A percentile compares a stretch with the other conserved stretches of the same genome.
Evolutionary conservation across 306 rosid genomes (phyloP).

Genomic region (Casuarina glauca): DNA sequence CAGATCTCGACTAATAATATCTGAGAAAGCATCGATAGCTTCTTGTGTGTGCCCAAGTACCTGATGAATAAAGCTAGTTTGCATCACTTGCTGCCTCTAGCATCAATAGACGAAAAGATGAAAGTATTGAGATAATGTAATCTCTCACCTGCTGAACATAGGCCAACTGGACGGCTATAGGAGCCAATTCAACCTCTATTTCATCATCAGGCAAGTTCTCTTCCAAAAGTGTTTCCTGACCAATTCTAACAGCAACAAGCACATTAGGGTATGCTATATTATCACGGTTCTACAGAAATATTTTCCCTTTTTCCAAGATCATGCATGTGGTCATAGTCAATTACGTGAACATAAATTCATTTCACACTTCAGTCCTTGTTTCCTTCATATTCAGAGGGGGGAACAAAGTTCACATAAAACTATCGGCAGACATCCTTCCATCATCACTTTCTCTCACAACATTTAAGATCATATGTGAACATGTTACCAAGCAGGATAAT

Average conservation of each 20-base stretch:
- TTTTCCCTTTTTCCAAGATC: neutral
- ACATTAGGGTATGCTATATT: conserved; percentile 22
- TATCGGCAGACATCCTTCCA: neutral
- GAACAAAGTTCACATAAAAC: neutral
- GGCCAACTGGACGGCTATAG: conserved; percentile 90
- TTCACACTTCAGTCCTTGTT: neutral
- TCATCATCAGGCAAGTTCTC: conserved; percentile 79
- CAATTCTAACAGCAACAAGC: conserved; percentile 60
- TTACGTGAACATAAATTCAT: neutral
- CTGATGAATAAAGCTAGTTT: conserved; percentile 49
- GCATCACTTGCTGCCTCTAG: conserved; percentile 25
- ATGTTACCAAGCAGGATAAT: neutral
- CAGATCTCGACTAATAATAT: conserved; percentile 65
- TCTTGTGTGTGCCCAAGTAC: conserved; percentile 79
- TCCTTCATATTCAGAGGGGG: neutral
- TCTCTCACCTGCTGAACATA: conserved; percentile 82
- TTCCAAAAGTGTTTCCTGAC: conserved; percentile 78
- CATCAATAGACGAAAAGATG: conserved; percentile 20
- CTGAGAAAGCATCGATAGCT: conserved; percentile 65
- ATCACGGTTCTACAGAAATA: neutral
- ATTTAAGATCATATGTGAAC: neutral
- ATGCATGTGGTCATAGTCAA: neutral
- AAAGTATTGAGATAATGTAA: conserved; percentile 1
- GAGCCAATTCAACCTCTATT: conserved; percentile 83
- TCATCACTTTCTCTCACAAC: neutral